Evolutionary conservation across 495 filamentous ascomycete species (phyloP).

Genomic region (Cenococcum geophilum): DNA sequence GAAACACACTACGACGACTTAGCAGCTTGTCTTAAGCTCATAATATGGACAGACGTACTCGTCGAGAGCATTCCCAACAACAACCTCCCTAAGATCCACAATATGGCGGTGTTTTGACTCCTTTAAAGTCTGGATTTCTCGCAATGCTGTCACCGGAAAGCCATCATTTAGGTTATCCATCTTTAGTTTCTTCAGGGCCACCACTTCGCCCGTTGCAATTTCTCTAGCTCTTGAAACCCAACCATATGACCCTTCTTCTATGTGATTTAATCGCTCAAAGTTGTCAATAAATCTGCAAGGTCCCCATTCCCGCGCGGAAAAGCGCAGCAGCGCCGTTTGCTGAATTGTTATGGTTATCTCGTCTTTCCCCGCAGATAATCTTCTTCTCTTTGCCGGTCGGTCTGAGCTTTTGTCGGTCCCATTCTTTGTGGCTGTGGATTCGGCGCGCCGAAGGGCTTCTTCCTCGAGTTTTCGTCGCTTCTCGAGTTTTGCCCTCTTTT

Average conservation of each 20-base stretch:
- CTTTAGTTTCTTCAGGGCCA: slow-evolving; percentile 93
- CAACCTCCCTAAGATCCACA: slow-evolving; percentile 75
- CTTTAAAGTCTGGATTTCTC: slow-evolving; percentile 75
- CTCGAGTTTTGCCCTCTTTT: slow-evolving; percentile 77
- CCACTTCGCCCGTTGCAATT: slow-evolving; percentile 71
- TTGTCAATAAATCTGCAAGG: slow-evolving; percentile 77
- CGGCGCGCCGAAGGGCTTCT: slow-evolving; percentile 35
- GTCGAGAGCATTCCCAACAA: slow-evolving; percentile 72
- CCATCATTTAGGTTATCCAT: slow-evolving; percentile 78
- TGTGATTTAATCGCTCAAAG: slow-evolving; percentile 89
- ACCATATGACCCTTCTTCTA: slow-evolving; percentile 95
- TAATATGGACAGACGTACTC: slow-evolving; percentile 52
- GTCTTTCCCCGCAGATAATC: slow-evolving; percentile 37
- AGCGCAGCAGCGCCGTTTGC: slow-evolving; percentile 56
- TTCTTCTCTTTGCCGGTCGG: slow-evolving; percentile 53
- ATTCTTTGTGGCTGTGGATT: slow-evolving; percentile 26
- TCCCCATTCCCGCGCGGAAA: slow-evolving; percentile 62
- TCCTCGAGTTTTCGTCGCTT: slow-evolving; percentile 69
- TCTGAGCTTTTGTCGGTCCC: slow-evolving; percentile 18
- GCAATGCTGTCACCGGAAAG: slow-evolving; percentile 83
- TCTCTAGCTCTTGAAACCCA: slow-evolving; percentile 86
- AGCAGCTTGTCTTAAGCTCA: not conserved
- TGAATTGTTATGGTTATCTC: slow-evolving; percentile 2
- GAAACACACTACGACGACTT: slow-evolving; percentile 61
- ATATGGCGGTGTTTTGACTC: slow-evolving; percentile 66